These are phyloP conservation scores for Larix sibirica DNA, from an alignment of 83 land plant genomes.

Conservation along the genomic window DNA sequence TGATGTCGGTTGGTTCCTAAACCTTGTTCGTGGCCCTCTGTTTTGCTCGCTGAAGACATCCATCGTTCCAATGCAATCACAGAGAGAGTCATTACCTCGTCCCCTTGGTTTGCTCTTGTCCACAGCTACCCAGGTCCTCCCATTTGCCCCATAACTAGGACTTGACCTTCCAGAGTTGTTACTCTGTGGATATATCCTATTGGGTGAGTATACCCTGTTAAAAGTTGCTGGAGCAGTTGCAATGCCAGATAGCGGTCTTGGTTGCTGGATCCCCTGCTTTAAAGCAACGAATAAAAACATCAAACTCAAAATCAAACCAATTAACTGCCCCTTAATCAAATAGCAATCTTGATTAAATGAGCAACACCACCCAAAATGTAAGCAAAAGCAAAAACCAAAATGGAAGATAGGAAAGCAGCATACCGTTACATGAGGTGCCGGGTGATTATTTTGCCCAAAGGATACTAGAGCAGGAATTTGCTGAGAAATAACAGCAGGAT, in stretches of 20 bases:
- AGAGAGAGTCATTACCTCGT: conserved; percentile 29
- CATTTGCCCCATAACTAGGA: conserved; percentile 19
- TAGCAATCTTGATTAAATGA: too few relatives aligned
- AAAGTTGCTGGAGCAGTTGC: conserved; percentile 28
- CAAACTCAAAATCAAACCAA: neutral
- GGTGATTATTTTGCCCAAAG: conserved; percentile 39
- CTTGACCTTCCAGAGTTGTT: conserved; percentile 19
- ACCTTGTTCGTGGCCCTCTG: conserved; percentile 55
- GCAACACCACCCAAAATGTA: neutral
- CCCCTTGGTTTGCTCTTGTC: conserved; percentile 42
- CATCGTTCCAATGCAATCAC: conserved; percentile 23
- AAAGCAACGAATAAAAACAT: neutral
- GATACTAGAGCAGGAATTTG: conserved; percentile 32
- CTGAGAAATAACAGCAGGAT: conserved; percentile 39
- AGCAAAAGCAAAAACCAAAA: neutral
- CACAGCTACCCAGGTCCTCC: conserved; percentile 14
- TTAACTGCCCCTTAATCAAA: too few relatives aligned
- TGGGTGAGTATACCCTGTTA: conserved; percentile 19
- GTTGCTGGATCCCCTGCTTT: conserved; percentile 29
- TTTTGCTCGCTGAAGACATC: conserved; percentile 48
- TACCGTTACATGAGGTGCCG: conserved; percentile 33
- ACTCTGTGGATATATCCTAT: conserved; percentile 21
- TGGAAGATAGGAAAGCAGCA: neutral
- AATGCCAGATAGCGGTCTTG: conserved; percentile 31
- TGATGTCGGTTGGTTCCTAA: conserved; percentile 17